Evolutionary conservation across 768 basidiomycete genomes (phyloP).

Genomic region (Boletus rufocinnamomeus): DNA sequence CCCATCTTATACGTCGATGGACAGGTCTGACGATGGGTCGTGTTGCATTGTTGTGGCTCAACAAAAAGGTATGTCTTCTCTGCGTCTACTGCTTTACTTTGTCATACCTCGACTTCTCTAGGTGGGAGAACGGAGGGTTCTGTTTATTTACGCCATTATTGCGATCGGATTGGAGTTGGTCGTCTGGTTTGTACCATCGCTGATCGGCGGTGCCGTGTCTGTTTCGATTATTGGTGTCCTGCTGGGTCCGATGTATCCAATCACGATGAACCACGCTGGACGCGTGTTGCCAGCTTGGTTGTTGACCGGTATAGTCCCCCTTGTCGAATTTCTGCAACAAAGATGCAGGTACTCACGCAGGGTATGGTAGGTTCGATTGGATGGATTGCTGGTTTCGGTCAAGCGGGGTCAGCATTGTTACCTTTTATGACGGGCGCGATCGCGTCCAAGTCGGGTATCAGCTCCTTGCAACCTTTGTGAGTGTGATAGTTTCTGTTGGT

Average conservation of each 20-base stretch:
- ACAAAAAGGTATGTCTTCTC: slow-evolving; percentile 42
- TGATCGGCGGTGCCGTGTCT: slow-evolving; percentile 55
- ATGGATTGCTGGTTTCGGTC: slow-evolving; percentile 39
- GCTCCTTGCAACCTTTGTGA: slow-evolving; percentile 39
- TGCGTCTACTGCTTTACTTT: background rate
- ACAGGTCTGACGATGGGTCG: slow-evolving; percentile 61
- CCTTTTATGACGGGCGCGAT: slow-evolving; percentile 76
- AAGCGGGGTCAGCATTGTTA: slow-evolving; percentile 68
- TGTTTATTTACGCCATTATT: slow-evolving; percentile 53
- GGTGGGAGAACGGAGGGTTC: slow-evolving; percentile 55
- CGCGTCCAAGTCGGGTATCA: slow-evolving; percentile 57
- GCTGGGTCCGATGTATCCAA: slow-evolving; percentile 54
- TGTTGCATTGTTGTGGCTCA: slow-evolving; percentile 55
- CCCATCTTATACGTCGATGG: background rate
- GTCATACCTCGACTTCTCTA: slow-evolving; percentile 15
- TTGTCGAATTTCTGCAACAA: background rate
- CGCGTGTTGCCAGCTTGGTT: slow-evolving; percentile 56
- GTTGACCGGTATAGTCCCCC: slow-evolving; percentile 42
- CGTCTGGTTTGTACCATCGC: slow-evolving; percentile 57
- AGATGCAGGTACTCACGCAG: background rate
- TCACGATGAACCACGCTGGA: slow-evolving; percentile 64
- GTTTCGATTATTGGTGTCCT: slow-evolving; percentile 58
- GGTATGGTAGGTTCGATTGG: slow-evolving; percentile 12
- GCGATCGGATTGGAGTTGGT: slow-evolving; percentile 57
- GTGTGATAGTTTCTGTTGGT: background rate